Percentiles rank a stretch among this genome's conserved stretches.
These are phyloP conservation scores for Amaranthus hypochondriacus DNA, from an alignment of 148 eudicot genomes.

Conservation along the genomic window DNA sequence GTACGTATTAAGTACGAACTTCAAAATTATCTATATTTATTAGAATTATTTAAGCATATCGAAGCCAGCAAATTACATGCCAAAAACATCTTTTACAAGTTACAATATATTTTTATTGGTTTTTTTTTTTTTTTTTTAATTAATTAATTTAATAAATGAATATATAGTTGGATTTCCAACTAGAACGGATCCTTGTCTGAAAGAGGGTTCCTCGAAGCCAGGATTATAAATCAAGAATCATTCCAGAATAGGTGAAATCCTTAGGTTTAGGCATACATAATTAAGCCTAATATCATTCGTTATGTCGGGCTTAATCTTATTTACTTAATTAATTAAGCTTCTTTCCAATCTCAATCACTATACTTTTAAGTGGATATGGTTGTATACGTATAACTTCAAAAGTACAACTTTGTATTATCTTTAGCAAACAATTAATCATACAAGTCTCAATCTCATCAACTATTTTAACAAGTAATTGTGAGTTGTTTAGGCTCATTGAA, in stretches of 20 bases:
- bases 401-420: too few relatives aligned
- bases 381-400: too few relatives aligned
- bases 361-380: background rate
- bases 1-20: constrained; percentile 6
- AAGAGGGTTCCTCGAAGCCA: constrained; percentile 13
- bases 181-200: constrained; percentile 24
- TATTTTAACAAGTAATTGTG: too few relatives aligned
- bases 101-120: background rate
- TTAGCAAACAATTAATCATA: too few relatives aligned
- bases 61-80: constrained; percentile 13
- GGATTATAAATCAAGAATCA: constrained; percentile 4
- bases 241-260: background rate
- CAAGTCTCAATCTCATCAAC: too few relatives aligned
- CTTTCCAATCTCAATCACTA: background rate
- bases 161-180: constrained; percentile 12
- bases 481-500: too few relatives aligned
- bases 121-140: background rate
- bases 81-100: constrained; percentile 6
- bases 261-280: background rate
- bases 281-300: background rate
- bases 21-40: background rate
- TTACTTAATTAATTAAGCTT: background rate
- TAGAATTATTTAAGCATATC: background rate
- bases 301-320: background rate
- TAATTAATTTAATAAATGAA: background rate